Base-by-base conservation (phyloP, 139 green algal species). In the Closterium sp. region DNA sequence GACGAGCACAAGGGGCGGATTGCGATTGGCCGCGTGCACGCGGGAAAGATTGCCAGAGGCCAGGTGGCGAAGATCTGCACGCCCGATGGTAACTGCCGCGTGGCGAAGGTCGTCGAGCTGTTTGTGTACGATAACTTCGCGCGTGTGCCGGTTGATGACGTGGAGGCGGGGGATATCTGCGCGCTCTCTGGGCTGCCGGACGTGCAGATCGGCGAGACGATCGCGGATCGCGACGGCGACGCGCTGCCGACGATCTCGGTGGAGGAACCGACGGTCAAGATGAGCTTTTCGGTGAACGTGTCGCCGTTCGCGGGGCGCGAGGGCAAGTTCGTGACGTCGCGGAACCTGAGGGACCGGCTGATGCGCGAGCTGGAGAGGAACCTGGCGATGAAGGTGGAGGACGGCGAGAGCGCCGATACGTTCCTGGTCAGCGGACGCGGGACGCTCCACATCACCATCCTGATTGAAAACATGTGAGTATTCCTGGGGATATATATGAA, bases 81-180 rank as follows among this genome's bases (percentile, higher is more conserved):
- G 12, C 90, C 87, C 23, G 95, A 90, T 55, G 84, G 93, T 64
- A 16, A 55, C 9, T 85, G 89, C n/a, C 90, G 95, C 31, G 88
- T 89, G 10, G 96, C 93, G 35, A 98, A 97, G 95, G 91, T 99
- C 7, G 84, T 91, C 0, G 98, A 99, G 95, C 93, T 99, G 88
- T 99, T 98, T 96, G 97, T 99, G 83, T 99, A 99, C 95, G 95
- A 98, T 92, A 98, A 99, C 95, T 99, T 99, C 95, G 91, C 43
- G 6, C 86, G 89, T 9, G 81, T 84, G 34, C 28, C 86, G 31
- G 88, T 93, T 19, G 95, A 96, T 34, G 93, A 95, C 87, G 98
- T 99, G 88, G 84, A 94, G 38, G 97, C 97, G 0, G 98, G 98
- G 34, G 98, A 99, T 95, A 99, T 99, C 90, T 97, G 95, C 84